Conservation (phyloP, 129 eudicot species). For the Arctium lappa region DNA sequence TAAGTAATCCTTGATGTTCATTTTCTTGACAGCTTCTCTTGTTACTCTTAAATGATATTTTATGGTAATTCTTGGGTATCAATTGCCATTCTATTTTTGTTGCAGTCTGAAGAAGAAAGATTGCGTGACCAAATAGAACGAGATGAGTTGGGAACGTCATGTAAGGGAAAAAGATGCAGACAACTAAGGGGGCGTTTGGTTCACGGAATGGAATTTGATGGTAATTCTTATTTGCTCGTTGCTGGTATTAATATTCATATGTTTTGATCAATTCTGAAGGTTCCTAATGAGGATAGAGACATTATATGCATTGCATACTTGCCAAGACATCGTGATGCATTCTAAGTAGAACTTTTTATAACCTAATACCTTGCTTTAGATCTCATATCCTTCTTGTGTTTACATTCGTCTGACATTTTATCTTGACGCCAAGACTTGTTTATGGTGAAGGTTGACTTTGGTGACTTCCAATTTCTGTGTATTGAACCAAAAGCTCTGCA, state of each 20-base stretch:
- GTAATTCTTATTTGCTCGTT: too few species aligned
- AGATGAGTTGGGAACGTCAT: too few species aligned
- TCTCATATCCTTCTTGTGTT: background rate
- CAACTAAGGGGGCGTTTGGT: too few species aligned
- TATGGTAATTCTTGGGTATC: too few species aligned
- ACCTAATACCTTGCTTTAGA: background rate
- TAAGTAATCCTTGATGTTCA: too few species aligned
- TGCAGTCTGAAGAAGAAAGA: too few species aligned
- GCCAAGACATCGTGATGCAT: conserved; percentile 90
- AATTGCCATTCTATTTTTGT: too few species aligned
- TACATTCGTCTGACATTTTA: background rate
- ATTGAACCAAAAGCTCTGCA: conserved; percentile 88
- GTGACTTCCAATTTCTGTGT: conserved; percentile 92
- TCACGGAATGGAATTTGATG: too few species aligned
- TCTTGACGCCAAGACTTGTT: conserved; percentile 10
- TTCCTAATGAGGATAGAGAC: conserved; percentile 54
- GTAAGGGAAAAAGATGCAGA: too few species aligned
- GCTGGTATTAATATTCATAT: background rate
- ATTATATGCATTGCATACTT: conserved; percentile 72
- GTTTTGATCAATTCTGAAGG: conserved; percentile 39
- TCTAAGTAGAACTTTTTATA: conserved; percentile 56
- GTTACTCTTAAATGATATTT: too few species aligned
- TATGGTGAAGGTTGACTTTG: conserved; percentile 83
- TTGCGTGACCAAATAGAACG: too few species aligned
- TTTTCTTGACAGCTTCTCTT: too few species aligned